Percentiles rank a stretch among this genome's conserved stretches.
Evolutionary conservation across 495 filamentous ascomycete species (phyloP).

Genomic region (Penicillium ucsense): DNA sequence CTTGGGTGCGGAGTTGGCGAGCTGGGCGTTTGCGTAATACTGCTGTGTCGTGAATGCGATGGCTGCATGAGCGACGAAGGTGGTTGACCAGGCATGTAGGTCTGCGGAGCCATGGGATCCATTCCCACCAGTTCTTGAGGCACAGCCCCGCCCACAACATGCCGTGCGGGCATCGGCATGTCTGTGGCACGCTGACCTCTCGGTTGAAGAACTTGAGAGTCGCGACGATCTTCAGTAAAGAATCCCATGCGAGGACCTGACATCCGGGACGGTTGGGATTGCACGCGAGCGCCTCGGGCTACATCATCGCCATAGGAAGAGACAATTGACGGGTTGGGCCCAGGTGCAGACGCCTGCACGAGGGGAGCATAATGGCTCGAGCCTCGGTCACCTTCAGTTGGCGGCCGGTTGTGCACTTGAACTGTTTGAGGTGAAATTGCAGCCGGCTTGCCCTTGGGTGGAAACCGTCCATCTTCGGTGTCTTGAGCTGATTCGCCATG

Average conservation of each 20-base stretch:
- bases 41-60: conserved; percentile 34
- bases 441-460: conserved; percentile 32
- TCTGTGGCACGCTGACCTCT: conserved; percentile 22
- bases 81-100: conserved; percentile 24
- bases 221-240: conserved; percentile 36
- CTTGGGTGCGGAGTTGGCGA: conserved; percentile 27
- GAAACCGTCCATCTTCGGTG: conserved; percentile 41
- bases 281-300: conserved; percentile 20
- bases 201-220: conserved; percentile 25
- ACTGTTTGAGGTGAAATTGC: conserved; percentile 25
- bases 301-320: conserved; percentile 24
- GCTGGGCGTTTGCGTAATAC: conserved; percentile 27
- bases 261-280: conserved; percentile 18
- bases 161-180: conserved; percentile 22
- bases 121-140: conserved; percentile 28
- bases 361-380: conserved; percentile 31
- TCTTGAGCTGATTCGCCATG: conserved; percentile 43
- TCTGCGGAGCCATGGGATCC: conserved; percentile 26
- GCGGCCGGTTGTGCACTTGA: conserved; percentile 20
- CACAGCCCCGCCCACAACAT: conserved; percentile 13
- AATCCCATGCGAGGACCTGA: conserved; percentile 35
- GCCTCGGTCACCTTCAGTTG: conserved; percentile 29
- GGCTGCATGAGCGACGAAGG: conserved; percentile 18
- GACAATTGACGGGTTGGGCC: conserved; percentile 16
- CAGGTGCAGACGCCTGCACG: conserved; percentile 33